Percentiles rank a stretch among this genome's conserved stretches.
Conservation (phyloP, 208 protist genomes). For the Herpetomonas samuelpessoai region DNA sequence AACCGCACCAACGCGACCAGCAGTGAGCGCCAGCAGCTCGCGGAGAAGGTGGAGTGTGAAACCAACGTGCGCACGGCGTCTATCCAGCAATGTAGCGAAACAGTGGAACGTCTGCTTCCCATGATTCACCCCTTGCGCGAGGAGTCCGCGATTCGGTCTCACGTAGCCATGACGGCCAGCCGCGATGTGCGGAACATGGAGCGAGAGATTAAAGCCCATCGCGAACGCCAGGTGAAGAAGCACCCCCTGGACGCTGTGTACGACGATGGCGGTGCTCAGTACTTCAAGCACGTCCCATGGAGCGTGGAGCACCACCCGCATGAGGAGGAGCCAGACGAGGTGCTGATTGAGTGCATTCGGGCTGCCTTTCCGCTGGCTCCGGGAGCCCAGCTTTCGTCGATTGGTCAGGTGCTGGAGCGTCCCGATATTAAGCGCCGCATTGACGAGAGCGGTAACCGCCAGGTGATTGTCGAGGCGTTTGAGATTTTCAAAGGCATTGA, state of each 20-base stretch:
- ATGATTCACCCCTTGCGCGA: slow-evolving; percentile 63
- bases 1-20: slow-evolving; percentile 12
- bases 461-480: slow-evolving; percentile 66
- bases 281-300: slow-evolving; percentile 73
- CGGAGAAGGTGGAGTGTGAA: slow-evolving; percentile 43
- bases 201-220: slow-evolving; percentile 41
- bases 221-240: slow-evolving; percentile 29
- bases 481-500: slow-evolving; percentile 85
- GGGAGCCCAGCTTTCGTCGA: slow-evolving; percentile 35
- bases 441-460: slow-evolving; percentile 35
- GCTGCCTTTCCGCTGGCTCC: slow-evolving; percentile 56
- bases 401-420: slow-evolving; percentile 50
- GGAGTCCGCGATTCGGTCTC: slow-evolving; percentile 46
- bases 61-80: slow-evolving; percentile 23
- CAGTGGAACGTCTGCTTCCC: slow-evolving; percentile 47
- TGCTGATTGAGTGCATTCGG: slow-evolving; percentile 63
- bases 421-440: slow-evolving; percentile 56
- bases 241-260: slow-evolving; percentile 83
- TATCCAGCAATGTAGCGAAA: slow-evolving; percentile 25
- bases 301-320: slow-evolving; percentile 65
- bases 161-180: slow-evolving; percentile 47
- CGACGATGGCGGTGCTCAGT: slow-evolving; percentile 82
- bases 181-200: slow-evolving; percentile 64
- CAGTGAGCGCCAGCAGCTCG: slow-evolving; percentile 18
- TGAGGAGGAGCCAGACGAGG: slow-evolving; percentile 61